Conservation (phyloP, 225 moss, liverwort and hornwort species). For the Physcomitrium patens region DNA sequence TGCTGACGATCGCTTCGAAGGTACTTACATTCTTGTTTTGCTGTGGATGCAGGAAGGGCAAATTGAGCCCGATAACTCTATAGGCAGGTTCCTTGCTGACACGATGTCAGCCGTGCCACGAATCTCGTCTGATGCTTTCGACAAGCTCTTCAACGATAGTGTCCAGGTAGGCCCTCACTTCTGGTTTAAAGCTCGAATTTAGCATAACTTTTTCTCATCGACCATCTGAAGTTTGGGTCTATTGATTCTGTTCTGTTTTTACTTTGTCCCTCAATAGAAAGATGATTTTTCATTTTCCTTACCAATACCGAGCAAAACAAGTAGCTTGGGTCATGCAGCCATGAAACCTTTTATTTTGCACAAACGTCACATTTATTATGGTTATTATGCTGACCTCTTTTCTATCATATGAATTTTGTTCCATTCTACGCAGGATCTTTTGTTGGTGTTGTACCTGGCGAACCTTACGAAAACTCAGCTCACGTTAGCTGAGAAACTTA, state of each 20-base stretch:
- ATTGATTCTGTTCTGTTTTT: too few relatives aligned
- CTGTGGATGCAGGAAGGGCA: constrained; percentile 73
- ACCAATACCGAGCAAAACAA: too few relatives aligned
- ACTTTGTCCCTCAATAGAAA: too few relatives aligned
- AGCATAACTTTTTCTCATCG: too few relatives aligned
- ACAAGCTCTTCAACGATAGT: constrained; percentile 98
- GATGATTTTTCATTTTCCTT: too few relatives aligned
- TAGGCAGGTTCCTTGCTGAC: constrained; percentile 96
- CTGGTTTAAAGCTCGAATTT: neutral
- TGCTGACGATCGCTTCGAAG: constrained; percentile 9
- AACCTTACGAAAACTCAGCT: constrained; percentile 95
- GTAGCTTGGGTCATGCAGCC: too few relatives aligned
- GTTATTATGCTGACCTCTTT: neutral
- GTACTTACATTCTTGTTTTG: constrained; percentile 13
- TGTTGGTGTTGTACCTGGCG: constrained; percentile 95
- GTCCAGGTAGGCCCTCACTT: constrained; percentile 66
- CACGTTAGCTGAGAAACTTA: constrained; percentile 93
- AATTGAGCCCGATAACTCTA: constrained; percentile 77
- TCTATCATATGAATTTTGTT: neutral
- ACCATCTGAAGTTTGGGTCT: too few relatives aligned
- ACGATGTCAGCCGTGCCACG: constrained; percentile 91
- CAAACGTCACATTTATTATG: too few relatives aligned
- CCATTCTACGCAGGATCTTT: constrained; percentile 72
- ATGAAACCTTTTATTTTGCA: too few relatives aligned
- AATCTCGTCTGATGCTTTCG: constrained; percentile 85